Evolutionary conservation across 345 rosid species (phyloP), one percentile per base, ranked within the genome.

Genomic region (Moringa oleifera): DNA sequence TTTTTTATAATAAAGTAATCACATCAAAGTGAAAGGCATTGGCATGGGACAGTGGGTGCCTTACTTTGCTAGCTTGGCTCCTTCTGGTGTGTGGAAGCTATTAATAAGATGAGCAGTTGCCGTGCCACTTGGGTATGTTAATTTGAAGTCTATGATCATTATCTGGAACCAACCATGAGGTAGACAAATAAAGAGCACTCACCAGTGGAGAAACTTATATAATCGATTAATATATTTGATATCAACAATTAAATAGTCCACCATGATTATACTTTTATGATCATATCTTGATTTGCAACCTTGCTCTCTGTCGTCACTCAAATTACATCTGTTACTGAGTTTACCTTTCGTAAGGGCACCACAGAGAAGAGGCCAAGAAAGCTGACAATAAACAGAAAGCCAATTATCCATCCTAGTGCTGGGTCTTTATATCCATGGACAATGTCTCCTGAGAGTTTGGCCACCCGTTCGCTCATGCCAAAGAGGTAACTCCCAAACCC

Each of bases 351-450:
- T 23, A 90, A 80, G 63, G 92, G 90, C 51, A 86, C 91, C 23
- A 88, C 84, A 0, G 91, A 83, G 68, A 88, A 86, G 65, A 91
- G 91, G 63, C 97, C 97, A 59, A 83, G 82, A 79, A 88, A 86
- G 84, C 98, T 91, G 63, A 86, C 96, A 53, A 91, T 67, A 68
- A 91, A 86, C 51, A 91, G 90, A 75, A 88, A 91, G 52, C 80
- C 87, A 17, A 90, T 83, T 23, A 90, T 90, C 97, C 97, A 87
- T 7, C 80, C 65, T 23, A 87, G 23, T 0, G 83, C 72, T 12
- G 83, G 95, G 57, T 81, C 55, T 76, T 83, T 88, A 55, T 69
- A 61, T 41, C 78, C 81, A 33, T 61, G 72, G 12, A 8, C 2
- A 18, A 66, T 67, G 61, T 77, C 82, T 51, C 58, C 75, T 49